phyloP scores from a whole-genome alignment of 371 early-diverging fungal species.

The Gilbertella persicaria region DNA sequence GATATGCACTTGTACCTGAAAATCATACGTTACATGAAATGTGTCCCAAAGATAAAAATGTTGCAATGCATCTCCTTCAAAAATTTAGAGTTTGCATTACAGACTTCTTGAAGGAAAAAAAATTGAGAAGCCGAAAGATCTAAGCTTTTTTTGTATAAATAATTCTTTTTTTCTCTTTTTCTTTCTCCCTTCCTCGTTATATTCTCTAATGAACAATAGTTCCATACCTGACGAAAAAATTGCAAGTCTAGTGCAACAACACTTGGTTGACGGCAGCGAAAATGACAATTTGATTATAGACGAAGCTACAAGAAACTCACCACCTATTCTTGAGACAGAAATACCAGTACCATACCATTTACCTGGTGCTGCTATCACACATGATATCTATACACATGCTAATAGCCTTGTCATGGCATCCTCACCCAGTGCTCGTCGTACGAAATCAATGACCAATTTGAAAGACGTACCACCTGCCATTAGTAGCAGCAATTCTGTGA shows the following conservation, averaged over 20 bases:
- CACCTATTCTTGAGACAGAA: slow-evolving; percentile 13
- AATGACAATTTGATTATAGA: background rate
- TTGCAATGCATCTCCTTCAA: too few species aligned
- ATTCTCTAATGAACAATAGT: slow-evolving; percentile 6
- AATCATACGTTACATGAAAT: too few species aligned
- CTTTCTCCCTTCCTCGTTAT: slow-evolving; percentile 3
- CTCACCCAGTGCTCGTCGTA: slow-evolving; percentile 6
- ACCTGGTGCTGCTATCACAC: slow-evolving; percentile 48
- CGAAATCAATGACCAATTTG: slow-evolving; percentile 6
- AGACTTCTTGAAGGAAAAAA: too few species aligned
- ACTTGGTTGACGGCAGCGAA: slow-evolving; percentile 22
- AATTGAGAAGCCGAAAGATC: too few species aligned
- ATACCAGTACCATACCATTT: slow-evolving; percentile 48
- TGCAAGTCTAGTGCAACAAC: slow-evolving; percentile 34
- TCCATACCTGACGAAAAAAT: slow-evolving; percentile 38
- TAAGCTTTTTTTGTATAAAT: too few species aligned
- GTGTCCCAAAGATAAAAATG: too few species aligned
- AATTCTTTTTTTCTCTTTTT: slow-evolving; percentile 1
- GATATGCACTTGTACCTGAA: too few species aligned
- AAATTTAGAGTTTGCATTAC: too few species aligned
- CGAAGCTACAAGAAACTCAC: background rate
- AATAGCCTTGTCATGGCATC: slow-evolving; percentile 27
- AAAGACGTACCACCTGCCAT: background rate
- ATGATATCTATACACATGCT: slow-evolving; percentile 49
- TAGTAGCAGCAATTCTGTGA: slow-evolving; percentile 11